Evolutionary conservation across 495 filamentous ascomycete genomes (phyloP), one percentile per base, ranked within the genome.

Genomic region (Paragyromitra xinjiangensis): DNA sequence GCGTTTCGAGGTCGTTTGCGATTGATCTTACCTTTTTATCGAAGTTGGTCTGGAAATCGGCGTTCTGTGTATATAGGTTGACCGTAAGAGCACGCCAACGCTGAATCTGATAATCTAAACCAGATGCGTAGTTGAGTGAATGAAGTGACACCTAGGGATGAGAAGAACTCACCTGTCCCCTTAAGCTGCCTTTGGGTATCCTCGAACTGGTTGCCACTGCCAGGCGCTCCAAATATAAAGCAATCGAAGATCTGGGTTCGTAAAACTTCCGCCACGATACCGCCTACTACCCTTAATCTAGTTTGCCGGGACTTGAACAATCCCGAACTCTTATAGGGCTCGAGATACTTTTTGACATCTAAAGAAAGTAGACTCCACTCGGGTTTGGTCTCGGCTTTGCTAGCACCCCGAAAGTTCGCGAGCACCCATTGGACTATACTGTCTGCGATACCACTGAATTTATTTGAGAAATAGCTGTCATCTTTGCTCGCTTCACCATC

Each of bases 1-100:
- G 7, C 9, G 6, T 26, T 16, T 42, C 61, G 16, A 72, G 40
- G 16, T 5, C 6, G 40, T 34, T 1, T 40, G 19, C n/a, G 34
- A 40, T n/a, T 29, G 7, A 8, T 3, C 4, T 22, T 7, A 71
- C 8, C 0, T 19, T 11, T 14, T 22, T 5, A 3, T 11, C 4
- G 9, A 56, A 19, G 0, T 1, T 8, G 7, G 1, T 2, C n/a
- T 64, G 19, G 44, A 62, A 76, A 16, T 11, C 5, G 58, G 34
- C 6, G 8, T 16, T 53, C 22, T 71, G n/a, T 4, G 50, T 45
- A 14, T 50, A n/a, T 16, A 76, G n/a, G 14, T 39, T 71, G 14
- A 56, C 14, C 8, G 73, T 76, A 9, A 72, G 45, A 6, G 69
- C 24, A 50, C 62, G 71, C 71, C 71, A 73, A 19, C 71, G 71